Evolutionary conservation across 2,329 filamentous ascomycete species (phyloP), one percentile per base, ranked within the genome.

Genomic region (Cordyceps cicadae): DNA sequence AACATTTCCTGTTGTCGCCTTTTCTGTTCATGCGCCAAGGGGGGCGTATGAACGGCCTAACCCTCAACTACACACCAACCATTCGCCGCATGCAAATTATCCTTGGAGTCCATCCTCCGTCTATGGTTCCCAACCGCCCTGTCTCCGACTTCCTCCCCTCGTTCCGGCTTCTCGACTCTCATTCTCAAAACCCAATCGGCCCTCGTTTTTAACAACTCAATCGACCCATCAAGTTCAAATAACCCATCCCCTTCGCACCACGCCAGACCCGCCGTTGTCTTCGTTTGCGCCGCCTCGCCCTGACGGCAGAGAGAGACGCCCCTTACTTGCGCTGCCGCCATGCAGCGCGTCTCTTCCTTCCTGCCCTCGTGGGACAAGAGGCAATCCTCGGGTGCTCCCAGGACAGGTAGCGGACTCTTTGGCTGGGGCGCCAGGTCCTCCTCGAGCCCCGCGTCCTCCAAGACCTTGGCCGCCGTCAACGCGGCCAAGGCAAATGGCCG

Each of bases 371-470:
- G 75, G 75, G 75, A 77, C 63, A 77, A 72, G 69, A 76, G 75
- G 67, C 72, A 70, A 54, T 75, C 72, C 60, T 62, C 66, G 62
- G 67, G 65, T 51, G 64, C 64, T 60, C 66, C 67, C 62, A 71
- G 69, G 57, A 69, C 63, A 62, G 64, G 67, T 48, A 60, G 65
- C 53, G 64, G 69, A 63, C 70, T 79, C 37, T 79, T 78, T 62
- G 73, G 74, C 54, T 79, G 77, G 77, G 73, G 76, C 66, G 74
- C 12, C 39, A 78, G 63, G 84, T 86, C 62, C 79, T 84, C 32
- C 26, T 59, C 56, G 3, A 37, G n/a, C 12, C 48, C 63, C n/a
- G 52, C 54, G 17, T 21, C 46, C n/a, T 50, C 53, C n/a, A 67
- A 66, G 55, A 53, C 65, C 51, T 63, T 72, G 45, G 62, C 71